A percentile compares a stretch with the other conserved stretches of the same genome.
Conservation (phyloP, 208 protist species). For the Acanthamoeba triangularis region DNA sequence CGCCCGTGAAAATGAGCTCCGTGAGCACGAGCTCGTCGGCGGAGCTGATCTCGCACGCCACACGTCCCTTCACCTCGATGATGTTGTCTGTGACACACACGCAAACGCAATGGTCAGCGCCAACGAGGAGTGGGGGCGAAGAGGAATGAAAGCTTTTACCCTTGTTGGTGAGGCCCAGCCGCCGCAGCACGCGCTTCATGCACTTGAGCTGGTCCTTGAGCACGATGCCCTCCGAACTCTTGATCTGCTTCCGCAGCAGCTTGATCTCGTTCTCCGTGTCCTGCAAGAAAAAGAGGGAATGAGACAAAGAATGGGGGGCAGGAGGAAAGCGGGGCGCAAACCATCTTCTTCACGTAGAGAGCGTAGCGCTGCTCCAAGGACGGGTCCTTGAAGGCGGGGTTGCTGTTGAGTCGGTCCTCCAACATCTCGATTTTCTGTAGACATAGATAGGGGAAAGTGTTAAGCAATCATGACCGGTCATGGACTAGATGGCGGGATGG, state of each 20-base stretch:
- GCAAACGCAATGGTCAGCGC: not conserved
- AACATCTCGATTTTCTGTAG: slow-evolving; percentile 93
- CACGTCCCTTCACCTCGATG: slow-evolving; percentile 97
- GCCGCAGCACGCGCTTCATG: slow-evolving; percentile 98
- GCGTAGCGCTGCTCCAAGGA: slow-evolving; percentile 21
- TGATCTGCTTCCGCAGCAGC: slow-evolving; percentile 84
- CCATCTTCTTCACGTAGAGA: slow-evolving; percentile 62
- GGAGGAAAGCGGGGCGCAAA: not conserved
- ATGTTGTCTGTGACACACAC: slow-evolving; percentile 94
- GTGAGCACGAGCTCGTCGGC: slow-evolving; percentile 99
- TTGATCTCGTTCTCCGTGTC: slow-evolving; percentile 93
- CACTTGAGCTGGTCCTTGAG: slow-evolving; percentile 96
- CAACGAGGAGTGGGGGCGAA: not conserved
- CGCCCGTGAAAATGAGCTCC: slow-evolving; percentile 98
- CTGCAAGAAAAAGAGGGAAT: not conserved
- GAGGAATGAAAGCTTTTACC: not conserved
- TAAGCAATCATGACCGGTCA: not conserved
- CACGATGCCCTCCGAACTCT: slow-evolving; percentile 79
- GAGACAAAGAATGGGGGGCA: not conserved
- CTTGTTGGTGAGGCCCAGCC: slow-evolving; percentile 93
- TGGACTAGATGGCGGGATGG: not conserved
- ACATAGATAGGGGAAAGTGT: not conserved
- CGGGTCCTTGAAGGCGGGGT: slow-evolving; percentile 89
- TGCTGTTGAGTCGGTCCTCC: slow-evolving; percentile 92
- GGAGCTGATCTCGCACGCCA: slow-evolving; percentile 99